A percentile compares a stretch with the other conserved stretches of the same genome.
These are phyloP conservation scores for Ceratobasidium sp. DNA, from an alignment of 1,284 basidiomycete species.

Conservation along the genomic window DNA sequence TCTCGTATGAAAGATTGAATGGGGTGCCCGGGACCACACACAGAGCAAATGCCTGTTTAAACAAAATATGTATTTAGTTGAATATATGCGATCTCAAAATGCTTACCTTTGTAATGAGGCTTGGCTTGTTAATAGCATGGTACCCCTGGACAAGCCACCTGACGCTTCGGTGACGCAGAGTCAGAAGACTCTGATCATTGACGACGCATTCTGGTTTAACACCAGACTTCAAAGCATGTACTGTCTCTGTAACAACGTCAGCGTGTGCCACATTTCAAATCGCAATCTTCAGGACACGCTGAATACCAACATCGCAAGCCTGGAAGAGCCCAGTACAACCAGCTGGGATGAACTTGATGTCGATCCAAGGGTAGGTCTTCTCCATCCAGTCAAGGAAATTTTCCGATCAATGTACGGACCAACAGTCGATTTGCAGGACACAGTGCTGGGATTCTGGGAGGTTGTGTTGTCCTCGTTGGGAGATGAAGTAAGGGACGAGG, in stretches of 20 bases:
- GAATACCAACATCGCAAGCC: slow-evolving; percentile 52
- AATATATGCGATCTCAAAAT: background rate
- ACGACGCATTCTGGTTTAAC: slow-evolving; percentile 39
- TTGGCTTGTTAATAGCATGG: slow-evolving; percentile 13
- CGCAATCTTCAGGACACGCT: slow-evolving; percentile 50
- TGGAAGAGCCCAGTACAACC: slow-evolving; percentile 48
- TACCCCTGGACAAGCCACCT: slow-evolving; percentile 10
- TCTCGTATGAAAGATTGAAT: slow-evolving; percentile 44
- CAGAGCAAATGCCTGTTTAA: slow-evolving; percentile 42
- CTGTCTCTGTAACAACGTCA: slow-evolving; percentile 49
- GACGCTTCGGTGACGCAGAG: slow-evolving; percentile 2
- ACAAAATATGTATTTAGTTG: background rate
- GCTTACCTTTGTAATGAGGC: slow-evolving; percentile 29
- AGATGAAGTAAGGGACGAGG: slow-evolving; percentile 52
- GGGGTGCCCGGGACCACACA: slow-evolving; percentile 22
- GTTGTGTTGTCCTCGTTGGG: slow-evolving; percentile 43
- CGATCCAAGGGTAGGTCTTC: slow-evolving; percentile 46
- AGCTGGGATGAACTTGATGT: slow-evolving; percentile 45
- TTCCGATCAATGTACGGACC: slow-evolving; percentile 53
- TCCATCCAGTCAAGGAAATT: slow-evolving; percentile 52
- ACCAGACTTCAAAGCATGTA: slow-evolving; percentile 40
- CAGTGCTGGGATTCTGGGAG: slow-evolving; percentile 28
- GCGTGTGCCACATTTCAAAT: slow-evolving; percentile 49
- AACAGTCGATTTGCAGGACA: slow-evolving; percentile 52
- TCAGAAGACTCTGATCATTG: slow-evolving; percentile 2